Conservation (phyloP, 345 rosid species). For the Eucalyptus pumila region DNA sequence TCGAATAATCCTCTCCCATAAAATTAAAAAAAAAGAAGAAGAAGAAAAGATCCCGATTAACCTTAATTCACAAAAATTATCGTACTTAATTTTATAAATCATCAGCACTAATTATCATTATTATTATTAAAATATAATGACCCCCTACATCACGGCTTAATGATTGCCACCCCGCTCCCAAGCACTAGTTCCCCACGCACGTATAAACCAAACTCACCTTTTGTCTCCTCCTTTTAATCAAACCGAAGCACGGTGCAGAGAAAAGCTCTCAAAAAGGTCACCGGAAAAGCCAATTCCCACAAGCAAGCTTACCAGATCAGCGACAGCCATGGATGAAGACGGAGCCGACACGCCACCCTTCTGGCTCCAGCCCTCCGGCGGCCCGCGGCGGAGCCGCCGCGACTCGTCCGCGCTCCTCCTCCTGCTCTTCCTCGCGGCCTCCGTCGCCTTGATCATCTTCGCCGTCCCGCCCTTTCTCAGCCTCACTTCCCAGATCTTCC, state of each 20-base stretch:
- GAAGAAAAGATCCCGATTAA: background rate
- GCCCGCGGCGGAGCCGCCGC: constrained; percentile 12
- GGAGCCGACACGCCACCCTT: constrained; percentile 43
- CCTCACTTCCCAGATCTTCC: constrained; percentile 41
- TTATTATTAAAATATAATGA: background rate
- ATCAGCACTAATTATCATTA: background rate
- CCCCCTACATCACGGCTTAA: background rate
- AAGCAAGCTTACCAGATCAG: background rate
- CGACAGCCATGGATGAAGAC: constrained; percentile 36
- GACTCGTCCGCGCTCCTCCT: constrained; percentile 7
- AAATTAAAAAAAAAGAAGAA: too few relatives aligned
- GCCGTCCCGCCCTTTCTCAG: constrained; percentile 37
- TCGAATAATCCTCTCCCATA: background rate
- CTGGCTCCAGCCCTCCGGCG: constrained; percentile 44
- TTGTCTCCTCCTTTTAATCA: background rate
- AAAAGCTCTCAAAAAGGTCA: background rate
- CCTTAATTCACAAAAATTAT: background rate
- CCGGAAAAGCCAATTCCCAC: background rate
- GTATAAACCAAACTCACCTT: too few relatives aligned
- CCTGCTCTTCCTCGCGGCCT: constrained; percentile 28
- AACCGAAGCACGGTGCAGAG: background rate
- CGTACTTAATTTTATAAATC: background rate
- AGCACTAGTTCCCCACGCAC: background rate
- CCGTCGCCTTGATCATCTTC: constrained; percentile 21
- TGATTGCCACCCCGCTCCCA: background rate